These are phyloP conservation scores for Cyberlindnera euphorbiae DNA, from an alignment of 805 yeast genomes.

Conservation along the genomic window DNA sequence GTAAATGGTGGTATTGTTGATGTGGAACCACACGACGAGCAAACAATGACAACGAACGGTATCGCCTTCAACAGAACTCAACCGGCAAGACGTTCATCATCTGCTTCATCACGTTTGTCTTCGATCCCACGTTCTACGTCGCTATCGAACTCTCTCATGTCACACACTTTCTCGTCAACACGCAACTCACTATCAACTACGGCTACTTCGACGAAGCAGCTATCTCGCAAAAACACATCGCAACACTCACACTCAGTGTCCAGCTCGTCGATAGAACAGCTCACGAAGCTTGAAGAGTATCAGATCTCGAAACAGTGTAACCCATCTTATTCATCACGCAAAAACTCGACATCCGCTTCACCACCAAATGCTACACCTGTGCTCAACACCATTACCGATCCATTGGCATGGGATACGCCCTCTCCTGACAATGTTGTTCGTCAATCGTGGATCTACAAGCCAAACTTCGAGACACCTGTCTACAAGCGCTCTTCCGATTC, in stretches of 20 bases:
- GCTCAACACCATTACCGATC: conserved; percentile 1
- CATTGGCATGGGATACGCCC: conserved; percentile 21
- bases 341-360: neutral
- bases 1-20: neutral
- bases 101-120: neutral
- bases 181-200: conserved; percentile 23
- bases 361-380: conserved; percentile 5
- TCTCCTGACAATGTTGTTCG: conserved; percentile 19
- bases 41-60: conserved; percentile 5
- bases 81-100: conserved; percentile 1
- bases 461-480: conserved; percentile 10
- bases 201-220: conserved; percentile 16
- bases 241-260: conserved; percentile 14
- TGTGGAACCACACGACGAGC: neutral
- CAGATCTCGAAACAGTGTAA: conserved; percentile 22
- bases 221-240: conserved; percentile 11
- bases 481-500: too few species aligned
- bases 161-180: conserved; percentile 13
- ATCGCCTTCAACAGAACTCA: conserved; percentile 21
- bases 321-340: conserved; percentile 6
- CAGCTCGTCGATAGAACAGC: conserved; percentile 20
- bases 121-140: conserved; percentile 18
- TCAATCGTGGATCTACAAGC: conserved; percentile 24
- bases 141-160: conserved; percentile 17
- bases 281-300: conserved; percentile 19